Conservation (phyloP, 1,139 yeast genomes). For the Meyerozyma carpophila region DNA sequence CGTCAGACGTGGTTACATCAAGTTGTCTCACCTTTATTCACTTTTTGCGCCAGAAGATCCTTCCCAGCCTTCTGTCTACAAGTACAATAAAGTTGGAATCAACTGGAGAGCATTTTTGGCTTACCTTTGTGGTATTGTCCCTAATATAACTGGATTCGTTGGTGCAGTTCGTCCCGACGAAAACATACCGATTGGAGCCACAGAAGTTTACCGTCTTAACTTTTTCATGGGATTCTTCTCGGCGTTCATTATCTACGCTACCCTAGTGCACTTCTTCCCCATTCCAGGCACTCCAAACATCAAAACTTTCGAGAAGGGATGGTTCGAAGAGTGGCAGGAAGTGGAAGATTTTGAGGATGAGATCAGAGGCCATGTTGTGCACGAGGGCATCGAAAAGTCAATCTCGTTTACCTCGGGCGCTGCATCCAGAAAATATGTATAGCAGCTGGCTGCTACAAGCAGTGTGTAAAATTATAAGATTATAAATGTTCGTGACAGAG, state of each 20-base stretch:
- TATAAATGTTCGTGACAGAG: constrained; percentile 1
- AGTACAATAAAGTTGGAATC: constrained; percentile 56
- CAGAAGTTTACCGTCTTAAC: constrained; percentile 62
- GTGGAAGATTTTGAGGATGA: constrained; percentile 61
- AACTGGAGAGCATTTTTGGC: constrained; percentile 82
- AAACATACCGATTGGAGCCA: constrained; percentile 75
- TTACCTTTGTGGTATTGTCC: constrained; percentile 68
- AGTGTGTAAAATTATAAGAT: constrained; percentile 1
- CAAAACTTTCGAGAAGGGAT: constrained; percentile 48
- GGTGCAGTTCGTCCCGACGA: constrained; percentile 61
- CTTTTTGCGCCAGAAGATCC: constrained; percentile 29
- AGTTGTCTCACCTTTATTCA: constrained; percentile 59
- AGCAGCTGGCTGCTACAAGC: constrained; percentile 2
- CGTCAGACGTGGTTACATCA: constrained; percentile 67
- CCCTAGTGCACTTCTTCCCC: constrained; percentile 52
- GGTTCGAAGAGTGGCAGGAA: constrained; percentile 58
- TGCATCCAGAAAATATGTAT: constrained; percentile 8
- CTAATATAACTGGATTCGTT: constrained; percentile 84
- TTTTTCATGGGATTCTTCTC: constrained; percentile 70
- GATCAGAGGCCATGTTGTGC: constrained; percentile 28
- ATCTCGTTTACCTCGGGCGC: constrained; percentile 5
- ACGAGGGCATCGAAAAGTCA: constrained; percentile 16
- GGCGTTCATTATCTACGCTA: constrained; percentile 47
- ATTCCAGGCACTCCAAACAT: constrained; percentile 52
- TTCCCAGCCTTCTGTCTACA: constrained; percentile 38